A percentile compares a stretch with the other conserved stretches of the same genome.
Evolutionary conservation across 192 early-diverging fungal species (phyloP).

Genomic region (Funneliformis mosseae): DNA sequence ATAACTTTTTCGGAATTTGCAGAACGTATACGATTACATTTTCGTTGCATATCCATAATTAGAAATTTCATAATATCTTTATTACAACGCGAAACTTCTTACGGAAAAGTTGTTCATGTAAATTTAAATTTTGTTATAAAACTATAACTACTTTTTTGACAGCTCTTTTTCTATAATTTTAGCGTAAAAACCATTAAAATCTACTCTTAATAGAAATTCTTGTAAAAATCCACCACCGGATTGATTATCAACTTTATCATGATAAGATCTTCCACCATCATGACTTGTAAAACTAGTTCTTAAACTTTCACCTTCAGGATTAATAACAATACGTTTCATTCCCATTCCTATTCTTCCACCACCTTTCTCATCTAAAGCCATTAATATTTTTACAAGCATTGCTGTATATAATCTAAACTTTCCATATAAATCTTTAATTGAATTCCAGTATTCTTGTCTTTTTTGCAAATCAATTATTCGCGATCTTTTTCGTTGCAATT

Average conservation of each 20-base stretch:
- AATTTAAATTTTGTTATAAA: neutral
- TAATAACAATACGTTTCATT: neutral
- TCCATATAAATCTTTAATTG: conserved; percentile 36
- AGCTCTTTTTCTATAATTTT: neutral
- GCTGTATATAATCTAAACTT: conserved; percentile 42
- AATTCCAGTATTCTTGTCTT: neutral
- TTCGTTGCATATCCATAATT: no score
- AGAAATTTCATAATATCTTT: no score
- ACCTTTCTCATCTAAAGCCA: conserved; percentile 44
- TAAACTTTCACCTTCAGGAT: neutral
- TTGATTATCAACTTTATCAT: conserved; percentile 34
- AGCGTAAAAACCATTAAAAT: conserved; percentile 38
- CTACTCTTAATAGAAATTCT: conserved; percentile 43
- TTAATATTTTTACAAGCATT: conserved; percentile 45
- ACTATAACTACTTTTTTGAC: neutral
- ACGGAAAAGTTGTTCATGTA: no score
- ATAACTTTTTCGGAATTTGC: no score
- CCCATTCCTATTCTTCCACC: conserved; percentile 21
- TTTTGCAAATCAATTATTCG: conserved; percentile 3
- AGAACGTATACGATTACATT: no score
- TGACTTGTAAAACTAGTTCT: neutral
- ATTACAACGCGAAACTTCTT: no score
- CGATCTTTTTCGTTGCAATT: neutral
- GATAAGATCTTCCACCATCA: conserved; percentile 19
- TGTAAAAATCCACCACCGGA: conserved; percentile 40